Evolutionary conservation across 2,329 filamentous ascomycete species (phyloP).

Genomic region (Penicillium sp.): DNA sequence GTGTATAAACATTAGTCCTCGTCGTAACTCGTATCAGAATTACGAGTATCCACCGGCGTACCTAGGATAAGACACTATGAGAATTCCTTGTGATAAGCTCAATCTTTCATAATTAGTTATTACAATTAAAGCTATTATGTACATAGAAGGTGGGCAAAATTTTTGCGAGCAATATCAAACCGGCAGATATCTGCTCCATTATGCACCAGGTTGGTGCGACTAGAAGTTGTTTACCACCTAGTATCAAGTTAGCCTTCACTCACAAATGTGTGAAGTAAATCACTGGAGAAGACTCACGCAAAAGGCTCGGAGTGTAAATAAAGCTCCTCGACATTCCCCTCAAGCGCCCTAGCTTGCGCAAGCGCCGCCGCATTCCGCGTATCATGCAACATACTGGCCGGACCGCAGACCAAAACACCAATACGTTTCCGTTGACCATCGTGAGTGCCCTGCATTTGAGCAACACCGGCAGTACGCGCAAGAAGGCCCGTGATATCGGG

Average conservation of each 20-base stretch:
- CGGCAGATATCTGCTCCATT: not conserved
- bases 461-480: conserved; percentile 20
- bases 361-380: conserved; percentile 51
- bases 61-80: not conserved
- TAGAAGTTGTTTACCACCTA: conserved; percentile 14
- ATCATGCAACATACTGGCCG: conserved; percentile 53
- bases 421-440: conserved; percentile 20
- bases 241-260: not conserved
- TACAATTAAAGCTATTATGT: not conserved
- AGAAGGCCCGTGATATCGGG: conserved; percentile 40
- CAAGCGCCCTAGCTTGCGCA: conserved; percentile 45
- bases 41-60: too few relatives aligned
- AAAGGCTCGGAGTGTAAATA: conserved; percentile 56
- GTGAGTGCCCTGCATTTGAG: conserved; percentile 6
- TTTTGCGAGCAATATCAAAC: conserved; percentile 3
- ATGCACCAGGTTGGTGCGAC: not conserved
- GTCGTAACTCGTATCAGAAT: too few relatives aligned
- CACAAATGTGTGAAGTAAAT: not conserved
- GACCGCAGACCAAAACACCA: conserved; percentile 51
- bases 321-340: conserved; percentile 37
- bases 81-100: not conserved
- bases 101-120: not conserved
- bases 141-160: not conserved
- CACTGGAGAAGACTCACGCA: conserved; percentile 43
- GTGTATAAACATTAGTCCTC: too few relatives aligned